Percentiles rank a stretch among this genome's conserved stretches.
Evolutionary conservation across 2,329 filamentous ascomycete genomes (phyloP).

Genomic region (Xylariaceae sp.): DNA sequence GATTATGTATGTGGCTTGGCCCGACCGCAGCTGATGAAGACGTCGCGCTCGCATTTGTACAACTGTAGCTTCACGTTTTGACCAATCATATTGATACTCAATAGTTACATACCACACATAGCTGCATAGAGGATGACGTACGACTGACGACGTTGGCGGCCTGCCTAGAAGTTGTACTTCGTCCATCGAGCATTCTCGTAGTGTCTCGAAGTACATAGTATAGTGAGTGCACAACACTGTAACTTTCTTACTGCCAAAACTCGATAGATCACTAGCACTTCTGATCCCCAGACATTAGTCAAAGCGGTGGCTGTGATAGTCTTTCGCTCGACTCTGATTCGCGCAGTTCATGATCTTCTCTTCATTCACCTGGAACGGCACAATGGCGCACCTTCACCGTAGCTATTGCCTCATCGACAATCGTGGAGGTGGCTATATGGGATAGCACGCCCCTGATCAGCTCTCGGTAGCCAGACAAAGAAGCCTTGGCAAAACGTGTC

Average conservation of each 20-base stretch:
- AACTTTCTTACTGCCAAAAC: background rate
- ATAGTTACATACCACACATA: background rate
- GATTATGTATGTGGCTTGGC: background rate
- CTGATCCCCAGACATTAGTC: background rate
- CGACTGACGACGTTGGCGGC: no score
- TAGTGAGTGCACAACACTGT: background rate
- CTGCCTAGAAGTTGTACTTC: no score
- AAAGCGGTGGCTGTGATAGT: background rate
- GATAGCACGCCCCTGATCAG: slow-evolving; percentile 76
- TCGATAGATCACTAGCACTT: background rate
- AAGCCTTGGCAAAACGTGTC: slow-evolving; percentile 74
- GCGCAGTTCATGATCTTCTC: slow-evolving; percentile 70
- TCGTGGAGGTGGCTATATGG: slow-evolving; percentile 66
- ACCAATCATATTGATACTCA: background rate
- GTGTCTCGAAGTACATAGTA: background rate
- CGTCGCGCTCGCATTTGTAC: background rate
- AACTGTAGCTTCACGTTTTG: background rate
- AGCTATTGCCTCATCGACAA: slow-evolving; percentile 72
- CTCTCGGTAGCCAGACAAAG: slow-evolving; percentile 65
- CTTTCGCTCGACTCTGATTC: slow-evolving; percentile 49
- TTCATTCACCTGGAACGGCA: slow-evolving; percentile 80
- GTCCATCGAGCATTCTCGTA: background rate
- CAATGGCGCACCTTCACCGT: slow-evolving; percentile 49
- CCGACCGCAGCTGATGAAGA: background rate
- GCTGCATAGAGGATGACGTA: background rate